phyloP scores from a whole-genome alignment of 2,329 filamentous ascomycete genomes.

The Furcasterigmium furcatum region DNA sequence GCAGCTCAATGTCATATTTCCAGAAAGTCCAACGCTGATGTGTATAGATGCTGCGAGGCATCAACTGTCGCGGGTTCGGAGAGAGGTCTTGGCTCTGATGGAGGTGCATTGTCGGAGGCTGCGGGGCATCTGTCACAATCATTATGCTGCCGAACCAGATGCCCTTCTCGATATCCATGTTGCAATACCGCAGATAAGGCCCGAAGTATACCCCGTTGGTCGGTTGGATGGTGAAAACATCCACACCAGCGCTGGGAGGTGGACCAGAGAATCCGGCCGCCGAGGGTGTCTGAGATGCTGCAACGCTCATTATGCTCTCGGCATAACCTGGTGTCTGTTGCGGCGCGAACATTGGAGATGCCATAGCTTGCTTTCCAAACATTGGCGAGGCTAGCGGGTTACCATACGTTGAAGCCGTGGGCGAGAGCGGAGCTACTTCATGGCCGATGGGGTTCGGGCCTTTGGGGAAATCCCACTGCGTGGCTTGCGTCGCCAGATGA shows the following conservation, averaged over 20 bases:
- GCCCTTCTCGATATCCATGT: conserved; percentile 93
- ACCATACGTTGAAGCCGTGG: conserved; percentile 72
- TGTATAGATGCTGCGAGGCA: conserved; percentile 76
- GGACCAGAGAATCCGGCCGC: conserved; percentile 83
- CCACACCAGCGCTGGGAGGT: conserved; percentile 83
- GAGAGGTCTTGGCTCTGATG: conserved; percentile 88
- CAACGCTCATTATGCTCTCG: conserved; percentile 80
- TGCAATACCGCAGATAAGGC: conserved; percentile 90
- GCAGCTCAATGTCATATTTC: conserved; percentile 86
- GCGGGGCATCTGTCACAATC: conserved; percentile 84
- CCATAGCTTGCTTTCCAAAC: conserved; percentile 64
- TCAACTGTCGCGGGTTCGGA: conserved; percentile 85
- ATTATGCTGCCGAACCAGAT: conserved; percentile 92
- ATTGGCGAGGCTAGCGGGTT: conserved; percentile 70
- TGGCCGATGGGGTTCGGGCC: conserved; percentile 86
- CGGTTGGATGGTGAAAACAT: conserved; percentile 89
- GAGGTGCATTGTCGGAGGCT: conserved; percentile 93
- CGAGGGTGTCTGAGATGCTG: conserved; percentile 69
- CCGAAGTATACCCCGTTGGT: conserved; percentile 98
- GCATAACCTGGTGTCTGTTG: conserved; percentile 78
- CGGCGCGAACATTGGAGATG: conserved; percentile 79
- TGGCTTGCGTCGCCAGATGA: conserved; percentile 89
- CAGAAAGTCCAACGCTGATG: conserved; percentile 97
- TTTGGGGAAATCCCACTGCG: conserved; percentile 98
- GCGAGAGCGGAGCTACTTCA: conserved; percentile 79